phyloP scores from a whole-genome alignment of 2,329 filamentous ascomycete genomes.

The Geosmithia flava region DNA sequence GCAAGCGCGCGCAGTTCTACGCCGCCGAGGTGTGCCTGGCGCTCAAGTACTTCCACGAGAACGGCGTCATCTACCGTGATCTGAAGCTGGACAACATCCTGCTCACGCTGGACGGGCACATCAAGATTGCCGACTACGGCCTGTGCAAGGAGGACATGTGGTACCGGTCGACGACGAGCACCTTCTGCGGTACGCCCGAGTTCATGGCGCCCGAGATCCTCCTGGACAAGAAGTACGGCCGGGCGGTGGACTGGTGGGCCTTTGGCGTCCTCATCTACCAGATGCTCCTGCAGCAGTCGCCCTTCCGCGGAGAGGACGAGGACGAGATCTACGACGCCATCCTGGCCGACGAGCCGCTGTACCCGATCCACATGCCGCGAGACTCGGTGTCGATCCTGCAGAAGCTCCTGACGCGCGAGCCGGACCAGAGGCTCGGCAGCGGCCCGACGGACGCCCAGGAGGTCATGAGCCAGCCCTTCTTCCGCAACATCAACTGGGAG shows the following conservation, averaged over 20 bases:
- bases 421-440: conserved; percentile 82
- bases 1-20: conserved; percentile 97
- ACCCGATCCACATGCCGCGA: conserved; percentile 96
- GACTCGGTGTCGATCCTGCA: conserved; percentile 97
- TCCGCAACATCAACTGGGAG: conserved; percentile 96
- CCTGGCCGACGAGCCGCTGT: conserved; percentile 90
- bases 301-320: conserved; percentile 96
- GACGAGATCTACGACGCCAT: conserved; percentile 99
- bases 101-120: conserved; percentile 86
- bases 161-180: conserved; percentile 93
- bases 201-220: conserved; percentile 99
- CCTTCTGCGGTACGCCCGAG: conserved; percentile 98
- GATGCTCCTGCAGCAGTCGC: conserved; percentile 97
- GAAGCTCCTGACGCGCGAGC: conserved; percentile 91
- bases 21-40: conserved; percentile 94
- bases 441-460: conserved; percentile 96
- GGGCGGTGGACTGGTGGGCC: conserved; percentile 98
- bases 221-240: conserved; percentile 94
- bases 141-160: conserved; percentile 99
- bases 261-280: conserved; percentile 99
- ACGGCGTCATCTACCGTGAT: conserved; percentile 97
- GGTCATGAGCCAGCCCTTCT: conserved; percentile 98
- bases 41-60: conserved; percentile 98
- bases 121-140: conserved; percentile 98
- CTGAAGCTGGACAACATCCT: conserved; percentile 90